Evolutionary conservation across 306 rosid species (phyloP), one percentile per base, ranked within the genome.

Genomic region (Vicia faba): DNA sequence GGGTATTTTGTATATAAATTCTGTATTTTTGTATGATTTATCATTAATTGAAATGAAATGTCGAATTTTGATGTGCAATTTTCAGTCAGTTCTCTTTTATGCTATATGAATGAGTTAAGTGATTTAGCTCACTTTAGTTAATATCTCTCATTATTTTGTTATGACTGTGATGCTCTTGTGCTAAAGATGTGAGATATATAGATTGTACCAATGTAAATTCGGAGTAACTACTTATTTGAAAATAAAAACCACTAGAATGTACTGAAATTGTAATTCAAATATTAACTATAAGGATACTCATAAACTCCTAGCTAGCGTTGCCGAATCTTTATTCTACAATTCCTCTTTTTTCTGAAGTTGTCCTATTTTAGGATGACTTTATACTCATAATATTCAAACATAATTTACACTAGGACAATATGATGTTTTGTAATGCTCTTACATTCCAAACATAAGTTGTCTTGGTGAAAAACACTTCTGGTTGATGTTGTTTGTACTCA

Each of bases 11-110:
- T 61, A 61, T 23, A 5, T 70, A 55, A 9, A 20, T 70, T 70
- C 25, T 66, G 15, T 23, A 25, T 61, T 70, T 70, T 70, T 53
- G 25, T 76, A 67, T 72, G 43, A 39, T 31, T 51, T 40, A 16
- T 56, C 16, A 8, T 49, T 14, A 16, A 23, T 39, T 57, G 50
- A 51, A 81, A 63, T 44, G 61, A 11, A 62, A 63, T 46, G 11
- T 49, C 2, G 8, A 60, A 48, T 39, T 65, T 74, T 51, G 25
- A 7, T 54, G 15, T 63, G 67, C 28, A 12, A 15, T 31, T 5
- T 51, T 38, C 26, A 1, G 39, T 18, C 16, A 14, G 8, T 60
- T 36, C 51, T 40, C 68, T 61, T 63, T 29, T 14, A 7, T 29
- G 65, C 45, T 33, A n/a, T 26, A 41, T 40, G 48, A 18, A 19